Evolutionary conservation across 2,329 filamentous ascomycete genomes (phyloP).

Genomic region (Cladosporium sp.): DNA sequence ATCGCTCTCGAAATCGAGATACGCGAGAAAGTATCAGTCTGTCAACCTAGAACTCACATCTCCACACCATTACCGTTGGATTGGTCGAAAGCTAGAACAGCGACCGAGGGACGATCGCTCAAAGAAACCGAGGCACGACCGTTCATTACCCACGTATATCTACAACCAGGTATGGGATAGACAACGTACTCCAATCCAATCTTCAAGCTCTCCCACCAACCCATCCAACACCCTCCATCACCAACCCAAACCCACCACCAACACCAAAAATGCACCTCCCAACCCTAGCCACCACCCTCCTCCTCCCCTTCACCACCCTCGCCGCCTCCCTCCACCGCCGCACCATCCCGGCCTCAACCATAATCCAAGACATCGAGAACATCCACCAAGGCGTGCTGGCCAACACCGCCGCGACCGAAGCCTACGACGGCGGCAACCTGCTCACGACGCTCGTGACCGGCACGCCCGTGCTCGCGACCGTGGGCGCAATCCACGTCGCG

Average conservation of each 20-base stretch:
- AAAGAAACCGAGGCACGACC: too few species aligned
- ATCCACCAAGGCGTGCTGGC: slow-evolving; percentile 16
- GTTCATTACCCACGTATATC: too few species aligned
- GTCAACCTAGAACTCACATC: too few species aligned
- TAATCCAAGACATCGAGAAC: slow-evolving; percentile 25
- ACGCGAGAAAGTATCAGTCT: too few species aligned
- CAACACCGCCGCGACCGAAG: slow-evolving; percentile 14
- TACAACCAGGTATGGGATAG: too few species aligned
- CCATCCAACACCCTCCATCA: background rate
- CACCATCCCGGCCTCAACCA: slow-evolving; percentile 24
- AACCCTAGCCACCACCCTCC: slow-evolving; percentile 1
- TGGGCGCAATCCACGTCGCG: slow-evolving; percentile 19
- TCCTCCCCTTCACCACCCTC: slow-evolving; percentile 2
- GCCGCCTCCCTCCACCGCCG: slow-evolving; percentile 7
- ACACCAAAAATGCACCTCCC: slow-evolving; percentile 10
- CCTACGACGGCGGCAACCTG: slow-evolving; percentile 20
- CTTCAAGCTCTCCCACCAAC: too few species aligned
- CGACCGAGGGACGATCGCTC: too few species aligned
- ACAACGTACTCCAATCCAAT: too few species aligned
- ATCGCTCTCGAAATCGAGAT: too few species aligned
- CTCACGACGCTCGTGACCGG: slow-evolving; percentile 12
- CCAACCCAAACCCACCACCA: background rate
- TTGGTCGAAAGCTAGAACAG: too few species aligned
- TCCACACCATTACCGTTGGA: too few species aligned
- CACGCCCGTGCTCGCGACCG: slow-evolving; percentile 17